Base-by-base conservation (phyloP, 2,329 filamentous ascomycete species). In the Zasmidium citrigriseum region DNA sequence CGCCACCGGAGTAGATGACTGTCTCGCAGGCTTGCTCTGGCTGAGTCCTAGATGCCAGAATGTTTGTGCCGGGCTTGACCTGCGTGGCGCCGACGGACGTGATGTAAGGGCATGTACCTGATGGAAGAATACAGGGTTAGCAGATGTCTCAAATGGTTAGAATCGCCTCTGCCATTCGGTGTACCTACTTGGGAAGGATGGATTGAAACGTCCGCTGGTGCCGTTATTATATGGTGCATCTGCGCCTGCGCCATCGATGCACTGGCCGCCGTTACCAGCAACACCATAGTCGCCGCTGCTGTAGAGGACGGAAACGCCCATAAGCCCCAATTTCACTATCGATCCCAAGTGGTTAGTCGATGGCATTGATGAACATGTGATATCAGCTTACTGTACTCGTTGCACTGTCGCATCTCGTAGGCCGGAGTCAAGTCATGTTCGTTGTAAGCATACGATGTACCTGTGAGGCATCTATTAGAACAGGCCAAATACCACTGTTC, bases 351-450 rank as follows among this genome's bases (percentile, higher is more conserved):
- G 7, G 14, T 41, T n/a, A 41, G 34, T n/a, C 34, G 7, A 14
- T 41, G 12, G 5, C 5, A 16, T 16, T 9, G 7, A 11, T 16
- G 16, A n/a, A 41, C 12, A 41, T 41, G 5, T 11, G 4, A 11
- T 9, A 16, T 41, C 7, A 41, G 18, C 34, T 41, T n/a, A 41
- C 34, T 78, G 69, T 82, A 84, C 72, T 84, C 82, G 55, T 76
- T 72, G 66, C 82, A 85, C 70, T 85, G 82, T 2, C 83, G 75
- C 51, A 74, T 64, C 59, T 80, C 77, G 65, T 85, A 85, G 54
- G 71, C 72, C 4, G 74, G 72, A 1, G 80, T 77, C 10, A 81
- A 71, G 51, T 80, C 59, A 29, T 57, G 48, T 38, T 64, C 62
- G 27, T 64, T 58, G 78, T 80, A 80, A 11, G 75, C 77, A 67